Evolutionary conservation across 495 filamentous ascomycete genomes (phyloP), one percentile per base, ranked within the genome.

Genomic region (Neurospora sp.): DNA sequence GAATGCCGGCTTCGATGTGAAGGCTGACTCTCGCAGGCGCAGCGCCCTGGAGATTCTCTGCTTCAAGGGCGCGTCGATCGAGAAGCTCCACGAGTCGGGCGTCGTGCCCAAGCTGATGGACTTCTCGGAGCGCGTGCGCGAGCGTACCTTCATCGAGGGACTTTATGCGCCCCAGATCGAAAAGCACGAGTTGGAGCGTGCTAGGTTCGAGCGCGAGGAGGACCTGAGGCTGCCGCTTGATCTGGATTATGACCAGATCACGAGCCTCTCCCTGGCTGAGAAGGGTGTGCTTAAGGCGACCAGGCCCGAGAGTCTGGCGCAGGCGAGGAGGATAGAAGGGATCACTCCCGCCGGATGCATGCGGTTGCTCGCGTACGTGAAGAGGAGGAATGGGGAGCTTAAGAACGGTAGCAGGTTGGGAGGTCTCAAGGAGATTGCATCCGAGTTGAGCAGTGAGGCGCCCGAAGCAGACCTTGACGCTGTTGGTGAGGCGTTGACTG

Each of bases 291-390:
- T 99, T n/a, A 84, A 87, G 40, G 83, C 84, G 31, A 89, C 93
- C 11, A 82, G 89, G 49, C 96, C 96, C 6, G 92, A 94, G 78
- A 95, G 87, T 70, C 82, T 99, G 35, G 96, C 93, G 4, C 95
- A 97, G 90, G 95, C 95, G 20, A 83, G 93, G 70, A 83, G 96
- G 11, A 89, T 97, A 70, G 96, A 99, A 81, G 95, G 96, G 2
- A 82, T 90, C 9, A 93, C 91, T 39, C 89, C 91, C 0, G 83
- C 85, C 4, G 91, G 89, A 0, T 86, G 87, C 39, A 75, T 92
- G 72, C 80, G 84, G 70, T 74, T 93, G 74, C 78, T 92, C n/a
- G 80, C 79, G 44, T 86, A 86, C 78, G 88, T 89, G 72, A 60
- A 72, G 75, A 74, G 44, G 27, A 38, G 23, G 70, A 54, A 49